A percentile compares a stretch with the other conserved stretches of the same genome.
Evolutionary conservation across 2,329 filamentous ascomycete species (phyloP).

Genomic region (Pyrenophora tritici-repentis): DNA sequence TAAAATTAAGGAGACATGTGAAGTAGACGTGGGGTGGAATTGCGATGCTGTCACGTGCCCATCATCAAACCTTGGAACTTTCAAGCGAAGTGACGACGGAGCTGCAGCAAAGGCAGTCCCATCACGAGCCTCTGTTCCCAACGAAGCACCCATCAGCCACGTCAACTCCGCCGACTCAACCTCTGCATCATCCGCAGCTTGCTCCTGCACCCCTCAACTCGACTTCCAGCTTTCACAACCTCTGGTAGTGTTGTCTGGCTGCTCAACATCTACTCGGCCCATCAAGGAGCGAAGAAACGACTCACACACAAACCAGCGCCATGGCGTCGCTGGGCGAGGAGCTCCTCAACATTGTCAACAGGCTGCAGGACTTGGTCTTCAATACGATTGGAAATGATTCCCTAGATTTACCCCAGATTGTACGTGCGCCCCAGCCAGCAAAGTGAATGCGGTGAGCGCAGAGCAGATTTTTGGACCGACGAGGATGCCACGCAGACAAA

Average conservation of each 20-base stretch:
- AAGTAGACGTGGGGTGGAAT: constrained; percentile 13
- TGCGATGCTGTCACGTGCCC: constrained; percentile 15
- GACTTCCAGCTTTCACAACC: constrained; percentile 8
- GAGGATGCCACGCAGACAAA: background rate
- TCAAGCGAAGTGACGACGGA: constrained; percentile 35
- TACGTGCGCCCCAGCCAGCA: constrained; percentile 64
- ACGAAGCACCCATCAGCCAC: constrained; percentile 17
- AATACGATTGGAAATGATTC: constrained; percentile 99
- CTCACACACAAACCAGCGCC: constrained; percentile 29
- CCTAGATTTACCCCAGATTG: constrained; percentile 95
- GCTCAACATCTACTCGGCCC: constrained; percentile 27
- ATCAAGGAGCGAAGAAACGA: constrained; percentile 24
- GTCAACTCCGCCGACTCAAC: constrained; percentile 7
- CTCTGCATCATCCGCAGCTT: constrained; percentile 10
- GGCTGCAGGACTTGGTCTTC: constrained; percentile 97
- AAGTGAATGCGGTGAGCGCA: constrained; percentile 17
- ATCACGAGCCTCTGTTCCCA: constrained; percentile 33
- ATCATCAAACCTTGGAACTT: constrained; percentile 23
- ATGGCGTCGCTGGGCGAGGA: constrained; percentile 98
- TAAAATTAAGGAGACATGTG: constrained; percentile 33
- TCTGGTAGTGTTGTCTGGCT: constrained; percentile 31
- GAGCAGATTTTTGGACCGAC: constrained; percentile 13
- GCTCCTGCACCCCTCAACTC: constrained; percentile 9
- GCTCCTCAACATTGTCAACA: constrained; percentile 93
- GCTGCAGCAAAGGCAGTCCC: constrained; percentile 21